phyloP scores from a whole-genome alignment of 352 stramenopile species.

The Globisporangium nunn region DNA sequence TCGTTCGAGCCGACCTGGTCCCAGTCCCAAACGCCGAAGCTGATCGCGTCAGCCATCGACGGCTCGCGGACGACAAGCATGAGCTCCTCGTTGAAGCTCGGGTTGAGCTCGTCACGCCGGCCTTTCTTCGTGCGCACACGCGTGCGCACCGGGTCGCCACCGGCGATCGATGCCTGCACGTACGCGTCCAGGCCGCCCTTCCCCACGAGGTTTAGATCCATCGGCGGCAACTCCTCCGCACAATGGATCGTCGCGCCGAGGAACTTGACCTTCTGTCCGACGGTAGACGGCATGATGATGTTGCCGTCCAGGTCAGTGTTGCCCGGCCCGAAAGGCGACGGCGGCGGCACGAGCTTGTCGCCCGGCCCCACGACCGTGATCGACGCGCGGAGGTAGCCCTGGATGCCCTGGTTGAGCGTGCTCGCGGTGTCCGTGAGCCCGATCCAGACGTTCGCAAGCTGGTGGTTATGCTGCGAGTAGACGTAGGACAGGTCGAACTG shows the following conservation, averaged over 20 bases:
- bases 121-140: constrained; percentile 60
- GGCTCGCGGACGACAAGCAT: constrained; percentile 37
- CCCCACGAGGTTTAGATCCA: constrained; percentile 52
- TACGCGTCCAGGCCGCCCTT: constrained; percentile 65
- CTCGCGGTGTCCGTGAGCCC: constrained; percentile 81
- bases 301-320: constrained; percentile 42
- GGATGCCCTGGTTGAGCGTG: constrained; percentile 78
- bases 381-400: constrained; percentile 87
- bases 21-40: constrained; percentile 62
- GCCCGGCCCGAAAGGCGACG: constrained; percentile 27
- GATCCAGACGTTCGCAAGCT: constrained; percentile 89
- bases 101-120: constrained; percentile 45
- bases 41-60: constrained; percentile 15
- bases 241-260: constrained; percentile 51
- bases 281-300: constrained; percentile 73
- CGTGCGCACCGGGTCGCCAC: constrained; percentile 41
- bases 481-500: constrained; percentile 86
- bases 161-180: constrained; percentile 31
- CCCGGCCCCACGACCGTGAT: constrained; percentile 84
- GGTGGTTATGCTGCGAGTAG: constrained; percentile 83
- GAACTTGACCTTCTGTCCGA: constrained; percentile 48
- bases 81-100: constrained; percentile 60
- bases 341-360: constrained; percentile 16
- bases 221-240: constrained; percentile 51
- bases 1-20: constrained; percentile 61